Evolutionary conservation across 2,329 filamentous ascomycete species (phyloP).

Genomic region (Domatiomyces catenatus): DNA sequence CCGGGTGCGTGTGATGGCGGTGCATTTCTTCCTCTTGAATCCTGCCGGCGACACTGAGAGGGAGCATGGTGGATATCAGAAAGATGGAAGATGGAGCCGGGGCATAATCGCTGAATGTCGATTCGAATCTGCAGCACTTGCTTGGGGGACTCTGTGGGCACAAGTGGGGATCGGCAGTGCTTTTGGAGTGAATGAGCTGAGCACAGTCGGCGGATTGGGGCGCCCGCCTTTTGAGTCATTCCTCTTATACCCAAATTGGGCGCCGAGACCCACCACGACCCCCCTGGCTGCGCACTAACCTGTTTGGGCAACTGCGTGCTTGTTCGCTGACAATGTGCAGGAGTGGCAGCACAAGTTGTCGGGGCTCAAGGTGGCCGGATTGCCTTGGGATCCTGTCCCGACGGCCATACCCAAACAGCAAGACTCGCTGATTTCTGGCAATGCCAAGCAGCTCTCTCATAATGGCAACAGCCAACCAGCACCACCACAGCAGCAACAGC

Average conservation of each 20-base stretch:
- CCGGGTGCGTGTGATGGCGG: background rate
- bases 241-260: constrained; percentile 16
- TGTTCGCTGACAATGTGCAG: constrained; percentile 32
- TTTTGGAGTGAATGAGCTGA: constrained; percentile 6
- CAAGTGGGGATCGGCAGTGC: constrained; percentile 14
- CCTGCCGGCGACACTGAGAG: constrained; percentile 3
- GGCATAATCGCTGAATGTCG: background rate
- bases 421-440: constrained; percentile 22
- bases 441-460: constrained; percentile 19
- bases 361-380: constrained; percentile 65
- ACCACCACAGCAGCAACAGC: background rate
- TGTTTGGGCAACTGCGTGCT: constrained; percentile 3
- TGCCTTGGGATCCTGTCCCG: constrained; percentile 88
- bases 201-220: constrained; percentile 4
- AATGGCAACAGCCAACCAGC: constrained; percentile 3
- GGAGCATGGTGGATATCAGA: background rate
- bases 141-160: background rate
- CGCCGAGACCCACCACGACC: constrained; percentile 7
- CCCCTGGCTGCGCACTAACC: constrained; percentile 6
- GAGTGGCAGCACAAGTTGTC: constrained; percentile 90
- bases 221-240: constrained; percentile 14
- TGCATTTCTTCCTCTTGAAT: background rate
- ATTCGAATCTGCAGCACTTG: background rate
- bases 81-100: background rate
- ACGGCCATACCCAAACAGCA: constrained; percentile 38